Conservation (phyloP, 805 yeast genomes). For the Wickerhamomyces pijperi region DNA sequence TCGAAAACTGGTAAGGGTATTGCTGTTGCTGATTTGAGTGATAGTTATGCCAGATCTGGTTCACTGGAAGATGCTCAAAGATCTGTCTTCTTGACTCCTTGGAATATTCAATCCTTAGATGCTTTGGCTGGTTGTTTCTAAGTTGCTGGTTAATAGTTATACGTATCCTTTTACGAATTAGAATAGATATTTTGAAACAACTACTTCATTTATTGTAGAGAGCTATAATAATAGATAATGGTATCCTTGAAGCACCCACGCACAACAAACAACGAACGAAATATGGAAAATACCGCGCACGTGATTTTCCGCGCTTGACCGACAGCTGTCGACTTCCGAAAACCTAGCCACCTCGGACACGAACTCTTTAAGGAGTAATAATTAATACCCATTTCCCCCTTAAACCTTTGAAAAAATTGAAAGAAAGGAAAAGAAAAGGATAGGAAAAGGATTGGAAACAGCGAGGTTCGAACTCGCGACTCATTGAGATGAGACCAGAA, state of each 20-base stretch:
- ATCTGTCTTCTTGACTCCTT: constrained; percentile 55
- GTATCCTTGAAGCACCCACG: too few species aligned
- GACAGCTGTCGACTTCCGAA: too few species aligned
- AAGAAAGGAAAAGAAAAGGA: not conserved
- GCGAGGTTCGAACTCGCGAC: constrained; percentile 1
- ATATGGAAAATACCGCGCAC: too few species aligned
- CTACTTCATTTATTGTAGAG: too few species aligned
- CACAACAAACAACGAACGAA: too few species aligned
- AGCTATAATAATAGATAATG: too few species aligned
- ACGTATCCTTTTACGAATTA: too few species aligned
- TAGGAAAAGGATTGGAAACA: not conserved
- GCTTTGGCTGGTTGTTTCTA: constrained; percentile 21
- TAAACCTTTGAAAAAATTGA: too few species aligned
- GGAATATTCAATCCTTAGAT: constrained; percentile 23
- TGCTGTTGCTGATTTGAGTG: constrained; percentile 39
- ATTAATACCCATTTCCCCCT: not conserved
- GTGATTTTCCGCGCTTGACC: too few species aligned
- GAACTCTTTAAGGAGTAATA: not conserved
- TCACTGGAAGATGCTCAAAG: constrained; percentile 50
- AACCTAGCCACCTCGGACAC: too few species aligned
- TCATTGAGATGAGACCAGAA: not conserved
- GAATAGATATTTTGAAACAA: too few species aligned
- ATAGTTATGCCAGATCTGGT: constrained; percentile 37
- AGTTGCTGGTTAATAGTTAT: too few species aligned
- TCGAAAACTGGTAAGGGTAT: constrained; percentile 38